These are phyloP conservation scores for Globisporangium rhizosaccharum DNA, from an alignment of 352 stramenopile species.

Conservation along the genomic window DNA sequence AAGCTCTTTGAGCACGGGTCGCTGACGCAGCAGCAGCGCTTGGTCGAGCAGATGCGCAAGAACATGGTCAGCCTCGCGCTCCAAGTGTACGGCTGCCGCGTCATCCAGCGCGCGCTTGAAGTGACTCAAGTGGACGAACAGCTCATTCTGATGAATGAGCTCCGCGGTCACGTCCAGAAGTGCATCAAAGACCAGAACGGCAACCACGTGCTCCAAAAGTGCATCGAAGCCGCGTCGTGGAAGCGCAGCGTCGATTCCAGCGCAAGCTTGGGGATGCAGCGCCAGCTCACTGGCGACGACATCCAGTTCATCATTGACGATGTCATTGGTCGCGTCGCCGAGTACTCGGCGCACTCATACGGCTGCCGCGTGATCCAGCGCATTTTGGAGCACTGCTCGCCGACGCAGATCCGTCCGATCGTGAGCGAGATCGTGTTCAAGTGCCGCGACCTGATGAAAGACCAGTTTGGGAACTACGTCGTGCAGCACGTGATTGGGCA, in stretches of 20 bases:
- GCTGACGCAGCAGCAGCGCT: slow-evolving; percentile 75
- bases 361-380: slow-evolving; percentile 97
- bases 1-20: slow-evolving; percentile 96
- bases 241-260: slow-evolving; percentile 26
- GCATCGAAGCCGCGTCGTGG: slow-evolving; percentile 89
- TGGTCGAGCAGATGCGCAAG: slow-evolving; percentile 85
- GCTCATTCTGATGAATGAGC: slow-evolving; percentile 68
- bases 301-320: slow-evolving; percentile 98
- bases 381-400: slow-evolving; percentile 94
- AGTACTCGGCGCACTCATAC: slow-evolving; percentile 96
- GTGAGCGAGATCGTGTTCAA: slow-evolving; percentile 92
- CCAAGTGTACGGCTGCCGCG: slow-evolving; percentile 95
- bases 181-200: slow-evolving; percentile 98
- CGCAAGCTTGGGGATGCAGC: slow-evolving; percentile 10
- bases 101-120: slow-evolving; percentile 94
- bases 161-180: slow-evolving; percentile 79
- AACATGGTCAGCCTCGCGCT: slow-evolving; percentile 95
- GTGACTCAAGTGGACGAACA: slow-evolving; percentile 70
- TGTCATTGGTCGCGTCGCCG: slow-evolving; percentile 89
- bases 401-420: slow-evolving; percentile 88
- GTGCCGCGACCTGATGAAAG: slow-evolving; percentile 84
- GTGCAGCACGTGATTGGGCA: slow-evolving; percentile 98
- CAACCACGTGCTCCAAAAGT: slow-evolving; percentile 99
- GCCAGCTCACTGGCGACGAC: slow-evolving; percentile 67
- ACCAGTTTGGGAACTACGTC: slow-evolving; percentile 99